These are phyloP conservation scores for Udeniomyces megalosporus DNA, from an alignment of 768 basidiomycete species.

Conservation along the genomic window DNA sequence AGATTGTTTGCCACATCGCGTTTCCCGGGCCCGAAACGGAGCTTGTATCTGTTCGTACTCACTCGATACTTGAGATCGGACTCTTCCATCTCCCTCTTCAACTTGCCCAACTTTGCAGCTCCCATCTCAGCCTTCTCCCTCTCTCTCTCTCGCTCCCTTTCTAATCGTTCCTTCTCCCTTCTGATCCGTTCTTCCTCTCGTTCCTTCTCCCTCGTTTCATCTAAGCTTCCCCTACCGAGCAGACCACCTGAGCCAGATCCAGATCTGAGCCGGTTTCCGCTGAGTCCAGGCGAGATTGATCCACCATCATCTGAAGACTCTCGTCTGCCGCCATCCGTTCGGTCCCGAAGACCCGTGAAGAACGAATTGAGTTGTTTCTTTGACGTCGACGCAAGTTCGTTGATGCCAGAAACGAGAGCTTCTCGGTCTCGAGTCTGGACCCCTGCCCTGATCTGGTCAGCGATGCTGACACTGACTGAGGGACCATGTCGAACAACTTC, in stretches of 20 bases:
- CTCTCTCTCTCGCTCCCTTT: constrained; percentile 7
- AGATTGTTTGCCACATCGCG: too few species aligned
- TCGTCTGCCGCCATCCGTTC: background rate
- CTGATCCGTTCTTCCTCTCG: background rate
- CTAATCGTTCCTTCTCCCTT: background rate
- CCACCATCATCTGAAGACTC: background rate
- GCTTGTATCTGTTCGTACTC: too few species aligned
- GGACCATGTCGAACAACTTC: background rate
- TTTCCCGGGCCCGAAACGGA: too few species aligned
- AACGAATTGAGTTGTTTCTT: constrained; percentile 9
- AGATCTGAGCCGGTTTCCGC: too few species aligned
- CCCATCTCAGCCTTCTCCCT: constrained; percentile 9
- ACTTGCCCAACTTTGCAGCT: background rate
- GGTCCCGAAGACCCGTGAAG: constrained; percentile 4
- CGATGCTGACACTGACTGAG: background rate
- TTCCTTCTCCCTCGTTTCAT: background rate
- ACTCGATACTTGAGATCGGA: background rate
- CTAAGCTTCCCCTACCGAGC: background rate
- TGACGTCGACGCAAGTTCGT: background rate
- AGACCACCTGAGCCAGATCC: background rate
- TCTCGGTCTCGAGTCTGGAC: background rate
- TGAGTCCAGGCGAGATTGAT: background rate
- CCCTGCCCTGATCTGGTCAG: background rate
- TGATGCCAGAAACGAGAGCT: background rate
- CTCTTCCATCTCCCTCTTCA: constrained; percentile 14